A percentile compares a stretch with the other conserved stretches of the same genome.
Evolutionary conservation across 352 stramenopile genomes (phyloP).

Genomic region (Phytophthora sansomeana): DNA sequence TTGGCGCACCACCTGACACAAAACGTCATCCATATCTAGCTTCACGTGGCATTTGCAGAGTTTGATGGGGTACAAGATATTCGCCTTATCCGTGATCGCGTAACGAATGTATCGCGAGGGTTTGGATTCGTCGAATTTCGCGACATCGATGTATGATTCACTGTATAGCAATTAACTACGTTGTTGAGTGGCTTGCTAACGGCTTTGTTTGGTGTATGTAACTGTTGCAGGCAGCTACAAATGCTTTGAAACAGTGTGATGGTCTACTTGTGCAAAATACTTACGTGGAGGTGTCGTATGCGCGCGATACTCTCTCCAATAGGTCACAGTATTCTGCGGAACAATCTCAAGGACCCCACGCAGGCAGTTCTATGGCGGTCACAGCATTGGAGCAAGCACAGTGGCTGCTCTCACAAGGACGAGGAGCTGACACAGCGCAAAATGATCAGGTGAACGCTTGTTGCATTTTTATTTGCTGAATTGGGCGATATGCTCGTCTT

Average conservation of each 20-base stretch:
- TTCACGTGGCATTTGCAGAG: slow-evolving; percentile 76
- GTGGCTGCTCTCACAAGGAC: slow-evolving; percentile 76
- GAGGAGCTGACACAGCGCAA: slow-evolving; percentile 38
- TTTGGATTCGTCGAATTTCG: slow-evolving; percentile 87
- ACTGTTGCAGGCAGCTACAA: slow-evolving; percentile 36
- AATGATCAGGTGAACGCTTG: slow-evolving; percentile 54
- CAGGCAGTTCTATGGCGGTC: slow-evolving; percentile 57
- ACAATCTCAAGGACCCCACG: slow-evolving; percentile 10
- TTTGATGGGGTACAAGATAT: slow-evolving; percentile 77
- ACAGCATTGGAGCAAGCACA: slow-evolving; percentile 84
- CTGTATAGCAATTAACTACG: neutral
- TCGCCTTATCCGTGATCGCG: slow-evolving; percentile 75
- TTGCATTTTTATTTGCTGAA: slow-evolving; percentile 47
- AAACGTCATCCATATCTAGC: slow-evolving; percentile 39
- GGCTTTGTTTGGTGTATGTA: slow-evolving; percentile 1
- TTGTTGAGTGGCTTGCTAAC: no score
- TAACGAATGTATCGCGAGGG: slow-evolving; percentile 67
- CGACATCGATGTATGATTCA: slow-evolving; percentile 59
- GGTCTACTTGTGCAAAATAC: slow-evolving; percentile 47
- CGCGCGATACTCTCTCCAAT: slow-evolving; percentile 49
- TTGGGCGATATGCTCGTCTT: slow-evolving; percentile 24
- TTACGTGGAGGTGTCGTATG: slow-evolving; percentile 66
- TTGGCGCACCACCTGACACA: neutral
- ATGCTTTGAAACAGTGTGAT: slow-evolving; percentile 42
- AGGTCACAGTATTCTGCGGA: slow-evolving; percentile 23